Evolutionary conservation across 2,329 filamentous ascomycete species (phyloP).

Genomic region (Davidsoniella neocaledoniae): DNA sequence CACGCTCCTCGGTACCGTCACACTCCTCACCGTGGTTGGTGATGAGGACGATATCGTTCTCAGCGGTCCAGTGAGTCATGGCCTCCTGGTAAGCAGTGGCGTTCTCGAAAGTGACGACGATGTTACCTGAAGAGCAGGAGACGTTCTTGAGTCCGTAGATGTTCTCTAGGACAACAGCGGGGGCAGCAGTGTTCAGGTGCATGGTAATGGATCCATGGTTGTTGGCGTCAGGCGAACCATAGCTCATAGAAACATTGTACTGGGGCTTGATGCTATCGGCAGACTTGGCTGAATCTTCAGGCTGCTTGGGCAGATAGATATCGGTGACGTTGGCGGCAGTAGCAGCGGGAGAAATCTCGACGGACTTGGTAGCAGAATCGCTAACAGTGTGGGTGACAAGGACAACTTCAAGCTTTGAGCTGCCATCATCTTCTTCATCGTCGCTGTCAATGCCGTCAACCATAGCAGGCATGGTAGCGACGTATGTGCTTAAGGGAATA

Average conservation of each 20-base stretch:
- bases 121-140: constrained; percentile 11
- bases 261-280: constrained; percentile 1
- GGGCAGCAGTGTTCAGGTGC: constrained; percentile 14
- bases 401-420: neutral
- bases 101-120: constrained; percentile 14
- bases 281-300: constrained; percentile 14
- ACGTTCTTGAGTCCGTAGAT: constrained; percentile 13
- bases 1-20: constrained; percentile 23
- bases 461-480: too few species aligned
- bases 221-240: constrained; percentile 13
- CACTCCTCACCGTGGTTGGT: constrained; percentile 27
- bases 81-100: constrained; percentile 13
- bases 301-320: constrained; percentile 14
- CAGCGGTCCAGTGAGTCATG: constrained; percentile 13
- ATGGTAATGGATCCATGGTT: constrained; percentile 15
- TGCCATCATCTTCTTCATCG: too few species aligned
- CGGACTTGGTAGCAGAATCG: too few species aligned
- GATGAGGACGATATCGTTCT: constrained; percentile 21
- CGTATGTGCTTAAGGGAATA: too few species aligned
- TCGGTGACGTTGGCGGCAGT: constrained; percentile 7
- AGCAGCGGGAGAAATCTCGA: neutral
- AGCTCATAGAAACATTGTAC: constrained; percentile 6
- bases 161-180: constrained; percentile 15
- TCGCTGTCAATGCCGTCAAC: too few species aligned
- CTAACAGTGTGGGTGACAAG: too few species aligned